Evolutionary conservation across 257 asterid species (phyloP).

Genomic region (Ajuga chamaepitys): DNA sequence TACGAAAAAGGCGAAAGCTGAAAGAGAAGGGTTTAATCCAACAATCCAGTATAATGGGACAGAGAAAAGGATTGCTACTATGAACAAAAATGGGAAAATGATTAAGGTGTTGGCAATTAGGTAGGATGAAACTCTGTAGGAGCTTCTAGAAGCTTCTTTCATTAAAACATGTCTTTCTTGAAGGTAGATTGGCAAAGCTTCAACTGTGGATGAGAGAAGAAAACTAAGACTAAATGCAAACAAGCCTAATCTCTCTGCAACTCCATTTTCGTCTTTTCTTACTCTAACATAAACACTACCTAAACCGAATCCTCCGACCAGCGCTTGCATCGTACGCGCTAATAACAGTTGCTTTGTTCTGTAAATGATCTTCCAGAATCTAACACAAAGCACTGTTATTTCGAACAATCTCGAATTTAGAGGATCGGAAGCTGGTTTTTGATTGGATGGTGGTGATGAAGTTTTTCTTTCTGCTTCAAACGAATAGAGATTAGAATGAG

Average conservation of each 20-base stretch:
- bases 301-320: slow-evolving; percentile 77
- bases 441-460: slow-evolving; percentile 16
- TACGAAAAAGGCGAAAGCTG: slow-evolving; percentile 57
- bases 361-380: slow-evolving; percentile 79
- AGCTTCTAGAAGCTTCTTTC: slow-evolving; percentile 81
- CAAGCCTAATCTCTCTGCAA: slow-evolving; percentile 69
- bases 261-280: slow-evolving; percentile 63
- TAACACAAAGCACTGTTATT: slow-evolving; percentile 45
- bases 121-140: slow-evolving; percentile 72
- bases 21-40: slow-evolving; percentile 63
- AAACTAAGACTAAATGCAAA: slow-evolving; percentile 82
- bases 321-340: slow-evolving; percentile 82
- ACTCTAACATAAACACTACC: slow-evolving; percentile 62
- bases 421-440: background rate
- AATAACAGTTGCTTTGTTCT: slow-evolving; percentile 79
- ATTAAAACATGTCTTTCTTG: slow-evolving; percentile 69
- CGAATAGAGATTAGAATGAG: slow-evolving; percentile 19
- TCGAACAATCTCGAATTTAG: slow-evolving; percentile 29
- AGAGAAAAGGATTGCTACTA: slow-evolving; percentile 64
- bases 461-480: slow-evolving; percentile 10
- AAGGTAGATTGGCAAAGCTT: slow-evolving; percentile 86
- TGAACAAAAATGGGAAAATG: slow-evolving; percentile 66
- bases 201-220: slow-evolving; percentile 86
- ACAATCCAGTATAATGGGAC: slow-evolving; percentile 82
- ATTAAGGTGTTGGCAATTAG: slow-evolving; percentile 65